Evolutionary conservation across 208 protist species (phyloP), one percentile per base, ranked within the genome.

Genomic region (Wallacemonas sp.): DNA sequence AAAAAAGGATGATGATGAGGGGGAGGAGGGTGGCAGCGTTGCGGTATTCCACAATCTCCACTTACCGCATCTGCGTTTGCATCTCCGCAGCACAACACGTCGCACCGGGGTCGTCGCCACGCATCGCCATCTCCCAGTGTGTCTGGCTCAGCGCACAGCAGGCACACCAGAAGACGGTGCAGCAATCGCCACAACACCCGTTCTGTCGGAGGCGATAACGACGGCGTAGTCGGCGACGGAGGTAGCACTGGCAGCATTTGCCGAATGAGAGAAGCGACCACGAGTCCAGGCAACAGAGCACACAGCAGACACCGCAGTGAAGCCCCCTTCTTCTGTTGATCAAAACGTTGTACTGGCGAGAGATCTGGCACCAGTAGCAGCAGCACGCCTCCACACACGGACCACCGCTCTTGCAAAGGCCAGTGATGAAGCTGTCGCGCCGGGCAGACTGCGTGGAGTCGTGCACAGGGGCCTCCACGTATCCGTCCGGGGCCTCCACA

Each of bases 321-420:
- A 72, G 21, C 21, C 46, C 43, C 1, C 47, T 39, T 14, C 46
- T 26, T 30, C n/a, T 33, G 38, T 72, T 64, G 38, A 65, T 38
- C 1, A 72, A 29, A 39, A 65, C 49, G 39, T 72, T 72, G 49
- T 57, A 72, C 48, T 72, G 67, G 2, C 67, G 67, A 3, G 57
- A 19, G 17, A 72, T 21, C 58, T 82, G 80, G 64, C 71, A 83
- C 12, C 32, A 63, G 19, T 68, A 29, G 65, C 77, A 83, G 54
- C 49, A 83, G 9, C 60, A 79, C 17, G 77, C 23, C 69, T 83
- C 77, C 19, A 56, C 34, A 57, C 67, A 85, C 6, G 70, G 57
- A 19, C 16, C 2, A 44, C 66, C 72, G 47, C 66, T 72, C 24
- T 30, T 9, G 58, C 72, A n/a, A n/a, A n/a, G n/a, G n/a, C n/a